Evolutionary conservation across 1,284 basidiomycete species (phyloP).

Genomic region (Polyporus tsugae): DNA sequence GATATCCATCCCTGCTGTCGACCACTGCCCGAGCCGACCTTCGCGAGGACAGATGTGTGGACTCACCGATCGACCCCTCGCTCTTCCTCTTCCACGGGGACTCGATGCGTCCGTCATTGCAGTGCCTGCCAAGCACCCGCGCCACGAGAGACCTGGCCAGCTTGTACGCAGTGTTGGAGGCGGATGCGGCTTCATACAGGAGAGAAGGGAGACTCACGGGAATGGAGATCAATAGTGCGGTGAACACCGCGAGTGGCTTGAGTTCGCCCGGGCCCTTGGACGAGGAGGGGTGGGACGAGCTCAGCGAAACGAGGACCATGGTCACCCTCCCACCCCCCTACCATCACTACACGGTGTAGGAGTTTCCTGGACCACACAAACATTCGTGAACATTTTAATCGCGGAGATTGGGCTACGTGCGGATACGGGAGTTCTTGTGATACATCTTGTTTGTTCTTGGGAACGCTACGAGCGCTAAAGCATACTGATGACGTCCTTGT

Average conservation of each 20-base stretch:
- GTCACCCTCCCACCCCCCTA: background rate
- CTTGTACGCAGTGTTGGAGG: background rate
- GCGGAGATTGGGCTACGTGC: background rate
- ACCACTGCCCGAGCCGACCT: background rate
- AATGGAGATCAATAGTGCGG: background rate
- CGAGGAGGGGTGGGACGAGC: background rate
- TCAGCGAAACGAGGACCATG: background rate
- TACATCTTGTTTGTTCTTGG: background rate
- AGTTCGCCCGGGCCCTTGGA: background rate
- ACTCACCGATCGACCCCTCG: constrained; percentile 1
- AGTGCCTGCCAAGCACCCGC: background rate
- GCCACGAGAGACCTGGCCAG: background rate
- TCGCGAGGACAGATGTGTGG: background rate
- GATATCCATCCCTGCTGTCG: background rate
- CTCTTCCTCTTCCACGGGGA: background rate
- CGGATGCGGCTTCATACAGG: background rate
- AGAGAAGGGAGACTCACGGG: background rate
- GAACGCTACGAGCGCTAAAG: background rate
- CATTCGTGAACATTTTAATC: background rate
- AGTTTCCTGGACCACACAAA: background rate
- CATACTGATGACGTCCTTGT: background rate
- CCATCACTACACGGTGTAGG: background rate
- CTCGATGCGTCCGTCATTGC: background rate
- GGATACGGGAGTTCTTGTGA: background rate
- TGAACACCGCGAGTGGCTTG: background rate